Conservation (phyloP, 192 early-diverging fungal genomes). For the Umbelopsis ramanniana region DNA sequence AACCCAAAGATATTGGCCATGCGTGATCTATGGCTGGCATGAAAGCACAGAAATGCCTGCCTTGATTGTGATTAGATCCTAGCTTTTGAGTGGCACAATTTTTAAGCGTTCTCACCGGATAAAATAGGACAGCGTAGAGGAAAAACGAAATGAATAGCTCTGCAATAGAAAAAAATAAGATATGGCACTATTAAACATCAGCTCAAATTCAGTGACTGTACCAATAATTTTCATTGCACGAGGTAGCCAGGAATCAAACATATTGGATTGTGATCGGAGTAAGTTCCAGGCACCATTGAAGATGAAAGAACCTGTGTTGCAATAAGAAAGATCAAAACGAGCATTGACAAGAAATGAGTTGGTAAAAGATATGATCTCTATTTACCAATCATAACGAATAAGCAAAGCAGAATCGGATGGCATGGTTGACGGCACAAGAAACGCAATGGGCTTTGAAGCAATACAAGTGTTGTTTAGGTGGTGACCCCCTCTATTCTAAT, state of each 20-base stretch:
- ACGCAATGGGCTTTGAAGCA: conserved; percentile 31
- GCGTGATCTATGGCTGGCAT: conserved; percentile 37
- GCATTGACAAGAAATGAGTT: neutral
- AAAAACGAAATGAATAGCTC: conserved; percentile 43
- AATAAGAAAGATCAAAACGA: neutral
- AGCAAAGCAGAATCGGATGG: conserved; percentile 33
- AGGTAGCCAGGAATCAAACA: conserved; percentile 37
- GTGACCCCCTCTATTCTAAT: too few relatives aligned
- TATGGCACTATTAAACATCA: too few relatives aligned
- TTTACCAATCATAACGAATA: conserved; percentile 44
- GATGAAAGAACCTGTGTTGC: conserved; percentile 35
- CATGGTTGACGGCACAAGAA: conserved; percentile 40
- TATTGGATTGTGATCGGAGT: conserved; percentile 32
- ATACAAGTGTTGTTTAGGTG: too few relatives aligned
- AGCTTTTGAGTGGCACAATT: neutral
- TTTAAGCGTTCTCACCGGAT: conserved; percentile 29
- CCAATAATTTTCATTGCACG: conserved; percentile 38
- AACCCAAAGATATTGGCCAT: conserved; percentile 34
- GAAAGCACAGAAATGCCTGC: conserved; percentile 45
- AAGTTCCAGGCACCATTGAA: conserved; percentile 45
- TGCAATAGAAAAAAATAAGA: neutral
- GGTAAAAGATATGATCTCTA: neutral
- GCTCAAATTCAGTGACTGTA: neutral
- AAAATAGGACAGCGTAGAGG: conserved; percentile 41
- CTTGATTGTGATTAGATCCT: neutral